These are phyloP conservation scores for Penicillium sp. DNA, from an alignment of 2,329 filamentous ascomycete species.

Conservation along the genomic window DNA sequence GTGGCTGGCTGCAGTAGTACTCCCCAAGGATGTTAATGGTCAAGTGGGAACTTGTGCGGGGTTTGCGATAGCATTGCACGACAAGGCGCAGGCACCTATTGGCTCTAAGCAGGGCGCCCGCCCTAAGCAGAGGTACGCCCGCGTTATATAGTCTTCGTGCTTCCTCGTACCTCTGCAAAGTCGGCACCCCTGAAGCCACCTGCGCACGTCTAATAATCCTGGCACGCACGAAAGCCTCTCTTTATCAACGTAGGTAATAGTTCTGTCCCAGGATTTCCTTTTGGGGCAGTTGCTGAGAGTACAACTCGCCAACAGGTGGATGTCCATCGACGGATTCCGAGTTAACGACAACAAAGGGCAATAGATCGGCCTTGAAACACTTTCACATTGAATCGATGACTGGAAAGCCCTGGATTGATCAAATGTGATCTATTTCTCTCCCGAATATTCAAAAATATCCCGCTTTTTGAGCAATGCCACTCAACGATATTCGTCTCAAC, in stretches of 20 bases:
- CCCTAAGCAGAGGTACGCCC: too few species aligned
- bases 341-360: neutral
- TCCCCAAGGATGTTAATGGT: constrained; percentile 3
- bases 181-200: neutral
- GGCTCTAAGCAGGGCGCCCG: neutral
- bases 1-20: constrained; percentile 12
- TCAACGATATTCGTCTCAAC: constrained; percentile 4
- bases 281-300: neutral
- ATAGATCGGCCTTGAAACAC: neutral
- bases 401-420: neutral
- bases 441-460: too few species aligned
- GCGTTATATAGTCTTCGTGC: neutral
- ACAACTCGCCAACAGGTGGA: neutral
- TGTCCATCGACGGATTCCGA: neutral
- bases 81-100: too few species aligned
- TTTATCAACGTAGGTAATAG: neutral
- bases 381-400: neutral
- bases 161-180: neutral
- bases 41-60: neutral
- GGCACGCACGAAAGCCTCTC: neutral
- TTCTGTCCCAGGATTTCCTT: neutral
- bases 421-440: neutral
- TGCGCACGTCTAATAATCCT: neutral
- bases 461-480: neutral
- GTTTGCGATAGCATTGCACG: constrained; percentile 4